These are phyloP conservation scores for Luzula sylvatica DNA, from an alignment of 176 grass and related monocot genomes.

Conservation along the genomic window DNA sequence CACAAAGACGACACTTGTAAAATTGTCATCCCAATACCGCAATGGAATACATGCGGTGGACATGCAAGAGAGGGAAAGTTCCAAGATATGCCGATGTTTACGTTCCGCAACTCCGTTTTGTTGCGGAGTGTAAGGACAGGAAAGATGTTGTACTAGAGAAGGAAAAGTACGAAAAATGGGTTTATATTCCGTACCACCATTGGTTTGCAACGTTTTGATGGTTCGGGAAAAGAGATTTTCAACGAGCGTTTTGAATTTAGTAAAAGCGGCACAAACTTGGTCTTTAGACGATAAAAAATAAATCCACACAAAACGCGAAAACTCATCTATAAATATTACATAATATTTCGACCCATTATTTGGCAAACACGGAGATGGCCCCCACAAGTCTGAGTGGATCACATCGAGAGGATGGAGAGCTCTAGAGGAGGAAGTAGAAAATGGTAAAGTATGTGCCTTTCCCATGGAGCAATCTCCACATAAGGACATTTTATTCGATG, in stretches of 20 bases:
- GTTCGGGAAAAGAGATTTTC: neutral
- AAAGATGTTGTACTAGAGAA: neutral
- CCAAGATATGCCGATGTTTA: neutral
- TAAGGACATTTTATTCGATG: neutral
- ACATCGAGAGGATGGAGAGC: neutral
- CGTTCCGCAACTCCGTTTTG: conserved; percentile 1
- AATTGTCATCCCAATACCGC: neutral
- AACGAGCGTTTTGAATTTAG: neutral
- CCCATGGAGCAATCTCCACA: neutral
- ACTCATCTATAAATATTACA: neutral
- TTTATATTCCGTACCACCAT: conserved; percentile 1
- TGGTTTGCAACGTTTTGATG: neutral
- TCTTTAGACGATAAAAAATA: neutral
- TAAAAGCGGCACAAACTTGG: neutral
- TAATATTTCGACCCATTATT: neutral
- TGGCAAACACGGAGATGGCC: neutral
- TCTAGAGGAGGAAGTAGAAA: neutral
- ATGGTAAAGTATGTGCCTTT: neutral
- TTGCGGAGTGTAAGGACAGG: neutral
- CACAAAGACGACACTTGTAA: neutral
- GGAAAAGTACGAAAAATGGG: neutral
- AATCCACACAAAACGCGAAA: neutral
- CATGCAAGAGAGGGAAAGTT: neutral
- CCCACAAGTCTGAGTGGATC: neutral
- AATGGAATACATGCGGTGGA: neutral